Evolutionary conservation across 768 basidiomycete genomes (phyloP), one percentile per base, ranked within the genome.

Genomic region (Panellus pusillus): DNA sequence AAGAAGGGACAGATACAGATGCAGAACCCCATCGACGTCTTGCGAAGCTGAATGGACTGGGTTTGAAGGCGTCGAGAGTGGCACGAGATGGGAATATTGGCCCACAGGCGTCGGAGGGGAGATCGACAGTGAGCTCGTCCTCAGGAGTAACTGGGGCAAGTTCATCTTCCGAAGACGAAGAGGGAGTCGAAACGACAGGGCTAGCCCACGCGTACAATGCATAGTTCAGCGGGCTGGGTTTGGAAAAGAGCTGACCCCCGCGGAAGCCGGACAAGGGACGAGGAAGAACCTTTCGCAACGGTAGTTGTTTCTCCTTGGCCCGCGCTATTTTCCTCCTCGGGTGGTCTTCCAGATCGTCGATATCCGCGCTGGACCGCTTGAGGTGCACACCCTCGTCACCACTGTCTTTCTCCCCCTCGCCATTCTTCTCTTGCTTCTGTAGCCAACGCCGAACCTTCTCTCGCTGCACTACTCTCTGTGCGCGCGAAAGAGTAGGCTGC

Each of bases 1-100:
- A 67, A 50, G 67, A 67, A 43, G 73, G 72, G 60, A 68, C 69
- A 32, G 72, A 64, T 20, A 68, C 69, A 32, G 72, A 64, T 18
- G 67, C 62, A 38, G 75, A 77, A 55, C 72, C 77, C 84, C 84
- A 85, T 53, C 83, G 79, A 48, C 80, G 79, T 61, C 77, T 79
- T 8, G 84, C 83, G 64, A 82, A 84, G 60, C 77, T 76, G 66
- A 79, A 76, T n/a, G 84, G 84, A 35, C 82, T 80, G 14, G 85
- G 85, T 46, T 82, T 82, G 66, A 76, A 80, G 19, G 77, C 79
- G 24, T 49, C 51, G 32, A 56, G 72, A 47, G 71, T 70, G 18
- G 76, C 70, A 19, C 78, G 71, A 32, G 81, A 66, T 4, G 74
- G 68, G 29, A 67, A 69, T 19, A 70, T 68, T 53, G 81, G 79